Evolutionary conservation across 2,329 filamentous ascomycete genomes (phyloP), one percentile per base, ranked within the genome.

Genomic region (Ceratocystis lukuohia): DNA sequence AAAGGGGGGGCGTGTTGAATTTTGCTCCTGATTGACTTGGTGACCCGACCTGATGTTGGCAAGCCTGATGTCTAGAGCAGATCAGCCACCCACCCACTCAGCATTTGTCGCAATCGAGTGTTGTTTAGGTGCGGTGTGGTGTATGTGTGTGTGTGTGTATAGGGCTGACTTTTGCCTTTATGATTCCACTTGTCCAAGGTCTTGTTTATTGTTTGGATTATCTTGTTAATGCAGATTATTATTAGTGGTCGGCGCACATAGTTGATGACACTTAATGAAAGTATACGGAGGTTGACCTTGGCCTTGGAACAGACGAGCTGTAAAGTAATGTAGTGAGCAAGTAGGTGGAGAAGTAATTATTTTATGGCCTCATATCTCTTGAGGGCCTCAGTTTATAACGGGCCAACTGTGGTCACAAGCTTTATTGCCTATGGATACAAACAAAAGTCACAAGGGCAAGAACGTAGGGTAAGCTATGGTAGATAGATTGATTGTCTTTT

Each of bases 201-300:
- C 48, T 65, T 59, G 48, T 59, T 57, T 65, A 59, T 65, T 44
- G 30, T 53, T 65, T 44, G 63, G n/a, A 63, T 53, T 63, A 53
- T 63, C 62, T 63, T 50, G 45, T 46, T 63, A 63, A 48, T 63
- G 30, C 46, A 48, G 37, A 63, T 63, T 63, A 48, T 63, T 63
- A 50, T 33, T 50, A 63, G 45, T 53, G 45, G 62, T 63, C 25
- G 56, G 28, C 28, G 17, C 56, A 59, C 56, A 59, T 59, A 59
- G 56, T 59, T 59, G 56, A 59, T 59, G 28, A 59, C 59, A 44
- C 33, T 44, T 41, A 62, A 62, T 44, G 59, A 45, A 62, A 62
- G 30, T 62, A 62, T 62, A 62, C 59, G 59, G 59, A 62, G 33
- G 59, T 62, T 59, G 56, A 59, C 56, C 56, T 59, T 59, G 56